Conservation (phyloP, 768 basidiomycete genomes). For the Calocybe cyanea region DNA sequence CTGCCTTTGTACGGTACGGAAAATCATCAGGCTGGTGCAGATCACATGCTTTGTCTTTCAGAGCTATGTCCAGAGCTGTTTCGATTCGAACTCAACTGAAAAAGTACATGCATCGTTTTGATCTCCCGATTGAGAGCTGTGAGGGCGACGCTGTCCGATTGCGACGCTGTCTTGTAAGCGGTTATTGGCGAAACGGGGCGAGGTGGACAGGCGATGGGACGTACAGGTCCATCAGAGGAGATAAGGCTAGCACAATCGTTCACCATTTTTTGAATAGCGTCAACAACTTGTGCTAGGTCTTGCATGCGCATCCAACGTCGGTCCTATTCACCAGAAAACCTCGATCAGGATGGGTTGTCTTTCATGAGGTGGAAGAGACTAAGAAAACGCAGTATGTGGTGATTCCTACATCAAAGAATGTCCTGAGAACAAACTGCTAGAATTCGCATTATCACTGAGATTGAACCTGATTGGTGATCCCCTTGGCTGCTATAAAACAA, state of each 20-base stretch:
- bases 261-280: neutral
- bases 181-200: constrained; percentile 94
- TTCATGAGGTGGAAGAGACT: constrained; percentile 95
- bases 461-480: constrained; percentile 89
- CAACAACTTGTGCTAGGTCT: constrained; percentile 41
- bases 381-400: constrained; percentile 77
- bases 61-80: constrained; percentile 89
- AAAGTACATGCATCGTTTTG: constrained; percentile 92
- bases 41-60: constrained; percentile 86
- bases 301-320: constrained; percentile 92
- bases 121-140: constrained; percentile 79
- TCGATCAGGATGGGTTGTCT: constrained; percentile 88
- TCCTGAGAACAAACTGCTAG: constrained; percentile 35
- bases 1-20: constrained; percentile 83
- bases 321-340: constrained; percentile 93
- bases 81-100: constrained; percentile 94
- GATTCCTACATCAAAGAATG: neutral
- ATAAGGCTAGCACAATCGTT: constrained; percentile 50
- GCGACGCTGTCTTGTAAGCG: constrained; percentile 85
- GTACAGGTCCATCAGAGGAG: constrained; percentile 83
- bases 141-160: constrained; percentile 82
- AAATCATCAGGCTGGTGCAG: constrained; percentile 92
- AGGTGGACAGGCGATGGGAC: constrained; percentile 91
- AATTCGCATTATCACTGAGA: constrained; percentile 89
- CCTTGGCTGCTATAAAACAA: neutral